Base-by-base conservation (phyloP, 257 asterid genomes). In the Eucommia ulmoides region DNA sequence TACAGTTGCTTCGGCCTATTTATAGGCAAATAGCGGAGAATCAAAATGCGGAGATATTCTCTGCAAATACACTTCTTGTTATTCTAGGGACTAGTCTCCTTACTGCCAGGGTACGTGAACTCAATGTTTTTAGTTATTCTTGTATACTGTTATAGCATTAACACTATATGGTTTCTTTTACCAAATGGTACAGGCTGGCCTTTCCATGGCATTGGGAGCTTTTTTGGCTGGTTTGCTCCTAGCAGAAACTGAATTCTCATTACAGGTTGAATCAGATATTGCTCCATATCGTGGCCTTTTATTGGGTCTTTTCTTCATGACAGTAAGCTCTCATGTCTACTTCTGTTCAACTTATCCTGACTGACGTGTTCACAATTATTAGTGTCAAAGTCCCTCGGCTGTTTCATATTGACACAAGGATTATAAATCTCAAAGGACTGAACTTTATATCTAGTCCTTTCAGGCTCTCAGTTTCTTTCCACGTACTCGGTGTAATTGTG, bases 161-260 rank as follows among this genome's bases (percentile, higher is more conserved):
- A 52, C 25, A 21, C 48, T 33, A 44, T 33, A 7, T 33, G 26
- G 33, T 11, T 26, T 26, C 38, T 18, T 22, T 4, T 56, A 20
- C 52, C 38, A 18, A 20, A 22, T 59, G 41, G 59, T 67, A 70
- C 84, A 91, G 98, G 98, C 98, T 73, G 98, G 98, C 57, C 88
- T 91, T 62, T 91, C 98, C 66, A 91, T 91, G 98, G 98, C 98
- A 24, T 58, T 91, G 61, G 98, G 98, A 62, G 98, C 98, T 61
- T 91, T 91, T 81, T 83, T 91, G 79, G 98, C 98, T 77, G 98
- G 98, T 64, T 76, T 91, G 79, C 98, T 91, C 70, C 81, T 91
- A 49, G 98, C 98, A 14, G 98, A 91, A 81, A 91, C 98, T 16
- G 98, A 91, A 67, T 91, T 91, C 68, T 86, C 96, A 8, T 71